These are phyloP conservation scores for Fusarium nisikadoi DNA, from an alignment of 2,329 filamentous ascomycete species.

Conservation along the genomic window DNA sequence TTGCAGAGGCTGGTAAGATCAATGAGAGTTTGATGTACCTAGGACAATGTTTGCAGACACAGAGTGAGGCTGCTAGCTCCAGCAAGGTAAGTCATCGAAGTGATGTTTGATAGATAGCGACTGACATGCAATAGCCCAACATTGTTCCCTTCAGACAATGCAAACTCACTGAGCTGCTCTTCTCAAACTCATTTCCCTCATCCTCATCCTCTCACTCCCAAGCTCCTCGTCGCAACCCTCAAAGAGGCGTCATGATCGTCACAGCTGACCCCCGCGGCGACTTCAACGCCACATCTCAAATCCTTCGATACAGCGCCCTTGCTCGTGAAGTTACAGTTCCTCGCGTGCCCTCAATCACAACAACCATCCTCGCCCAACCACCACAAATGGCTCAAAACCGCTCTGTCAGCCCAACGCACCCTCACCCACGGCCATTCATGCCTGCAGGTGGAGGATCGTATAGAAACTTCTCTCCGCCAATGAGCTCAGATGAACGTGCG, in stretches of 20 bases:
- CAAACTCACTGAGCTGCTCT: conserved; percentile 85
- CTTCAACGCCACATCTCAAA: conserved; percentile 96
- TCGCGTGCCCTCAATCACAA: conserved; percentile 83
- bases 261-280: conserved; percentile 93
- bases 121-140: conserved; percentile 64
- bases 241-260: conserved; percentile 95
- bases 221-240: conserved; percentile 70
- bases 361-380: conserved; percentile 67
- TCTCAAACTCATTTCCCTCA: conserved; percentile 87
- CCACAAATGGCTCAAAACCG: conserved; percentile 41
- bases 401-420: conserved; percentile 47
- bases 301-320: conserved; percentile 91
- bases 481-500: conserved; percentile 64
- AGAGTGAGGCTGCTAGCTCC: conserved; percentile 79
- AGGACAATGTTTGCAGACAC: conserved; percentile 95
- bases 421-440: conserved; percentile 54
- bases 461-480: conserved; percentile 54
- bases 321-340: conserved; percentile 94
- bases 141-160: conserved; percentile 84
- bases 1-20: conserved; percentile 97
- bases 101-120: background rate
- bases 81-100: conserved; percentile 68
- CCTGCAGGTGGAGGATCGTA: conserved; percentile 50
- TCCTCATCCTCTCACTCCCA: conserved; percentile 54
- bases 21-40: conserved; percentile 99